Conservation (phyloP, 2,329 filamentous ascomycete genomes). For the Verticillium tricorpus region DNA sequence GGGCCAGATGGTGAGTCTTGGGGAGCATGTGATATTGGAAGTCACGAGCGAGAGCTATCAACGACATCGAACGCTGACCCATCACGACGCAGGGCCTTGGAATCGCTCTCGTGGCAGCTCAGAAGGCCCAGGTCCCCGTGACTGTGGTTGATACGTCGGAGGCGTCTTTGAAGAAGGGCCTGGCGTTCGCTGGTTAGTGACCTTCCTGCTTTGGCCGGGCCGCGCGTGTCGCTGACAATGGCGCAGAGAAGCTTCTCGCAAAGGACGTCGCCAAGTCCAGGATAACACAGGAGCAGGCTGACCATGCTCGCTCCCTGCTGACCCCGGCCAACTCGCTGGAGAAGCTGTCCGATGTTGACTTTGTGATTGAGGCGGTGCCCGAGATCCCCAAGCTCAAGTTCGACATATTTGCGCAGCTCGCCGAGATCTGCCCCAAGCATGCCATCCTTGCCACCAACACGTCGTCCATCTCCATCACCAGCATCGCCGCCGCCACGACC, state of each 20-base stretch:
- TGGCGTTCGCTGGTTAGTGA: conserved; percentile 73
- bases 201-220: background rate
- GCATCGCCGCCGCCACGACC: conserved; percentile 84
- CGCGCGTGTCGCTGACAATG: conserved; percentile 3
- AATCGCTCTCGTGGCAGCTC: conserved; percentile 90
- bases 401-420: conserved; percentile 79
- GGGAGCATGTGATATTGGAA: conserved; percentile 29
- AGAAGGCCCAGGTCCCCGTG: conserved; percentile 78
- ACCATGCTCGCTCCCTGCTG: conserved; percentile 66
- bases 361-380: conserved; percentile 95
- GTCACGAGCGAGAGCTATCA: background rate
- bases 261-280: conserved; percentile 89
- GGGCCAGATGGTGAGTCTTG: conserved; percentile 78
- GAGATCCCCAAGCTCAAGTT: conserved; percentile 86
- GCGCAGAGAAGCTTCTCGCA: conserved; percentile 77
- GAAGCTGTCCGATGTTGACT: conserved; percentile 78
- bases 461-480: conserved; percentile 96
- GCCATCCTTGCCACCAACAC: conserved; percentile 96
- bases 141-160: conserved; percentile 81
- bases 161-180: conserved; percentile 79
- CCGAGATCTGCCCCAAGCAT: conserved; percentile 75
- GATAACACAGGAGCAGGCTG: conserved; percentile 76
- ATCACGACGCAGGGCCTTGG: conserved; percentile 67
- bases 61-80: conserved; percentile 12
- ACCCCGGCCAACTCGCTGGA: conserved; percentile 69